Evolutionary conservation across 345 rosid species (phyloP).

Genomic region (Arabidopsis suecica): DNA sequence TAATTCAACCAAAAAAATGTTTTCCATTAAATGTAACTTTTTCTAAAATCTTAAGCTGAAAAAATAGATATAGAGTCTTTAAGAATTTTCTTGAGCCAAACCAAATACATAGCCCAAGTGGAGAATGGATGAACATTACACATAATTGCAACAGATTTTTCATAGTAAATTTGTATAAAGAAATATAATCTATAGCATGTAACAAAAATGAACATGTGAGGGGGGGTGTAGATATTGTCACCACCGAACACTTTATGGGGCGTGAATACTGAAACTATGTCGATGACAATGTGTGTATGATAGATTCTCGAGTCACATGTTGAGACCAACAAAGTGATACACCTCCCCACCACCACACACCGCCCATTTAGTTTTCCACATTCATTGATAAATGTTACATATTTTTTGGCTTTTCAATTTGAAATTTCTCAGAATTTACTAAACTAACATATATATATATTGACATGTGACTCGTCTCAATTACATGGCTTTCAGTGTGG

Average conservation of each 20-base stretch:
- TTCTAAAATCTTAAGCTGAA: too few relatives aligned
- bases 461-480: constrained; percentile 29
- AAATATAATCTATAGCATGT: too few relatives aligned
- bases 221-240: constrained; percentile 47
- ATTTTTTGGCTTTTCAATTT: constrained; percentile 2
- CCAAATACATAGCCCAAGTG: too few relatives aligned
- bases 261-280: constrained; percentile 44
- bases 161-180: too few relatives aligned
- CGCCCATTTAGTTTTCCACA: constrained; percentile 11
- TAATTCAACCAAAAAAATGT: too few relatives aligned
- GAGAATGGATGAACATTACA: too few relatives aligned
- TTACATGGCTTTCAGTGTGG: constrained; percentile 31
- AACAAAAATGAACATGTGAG: constrained; percentile 41
- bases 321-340: constrained; percentile 33
- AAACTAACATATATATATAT: neutral
- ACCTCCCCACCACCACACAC: constrained; percentile 38
- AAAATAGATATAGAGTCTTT: too few relatives aligned
- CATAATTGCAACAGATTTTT: too few relatives aligned
- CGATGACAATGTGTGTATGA: constrained; percentile 33
- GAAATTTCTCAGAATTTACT: constrained; percentile 16
- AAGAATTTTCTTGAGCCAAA: too few relatives aligned
- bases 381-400: constrained; percentile 31
- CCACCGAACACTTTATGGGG: constrained; percentile 49
- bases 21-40: too few relatives aligned
- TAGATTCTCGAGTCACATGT: constrained; percentile 68